Percentiles rank a stretch among this genome's conserved stretches.
Conservation (phyloP, 2,329 filamentous ascomycete species). For the Pseudopyricularia cyperi region DNA sequence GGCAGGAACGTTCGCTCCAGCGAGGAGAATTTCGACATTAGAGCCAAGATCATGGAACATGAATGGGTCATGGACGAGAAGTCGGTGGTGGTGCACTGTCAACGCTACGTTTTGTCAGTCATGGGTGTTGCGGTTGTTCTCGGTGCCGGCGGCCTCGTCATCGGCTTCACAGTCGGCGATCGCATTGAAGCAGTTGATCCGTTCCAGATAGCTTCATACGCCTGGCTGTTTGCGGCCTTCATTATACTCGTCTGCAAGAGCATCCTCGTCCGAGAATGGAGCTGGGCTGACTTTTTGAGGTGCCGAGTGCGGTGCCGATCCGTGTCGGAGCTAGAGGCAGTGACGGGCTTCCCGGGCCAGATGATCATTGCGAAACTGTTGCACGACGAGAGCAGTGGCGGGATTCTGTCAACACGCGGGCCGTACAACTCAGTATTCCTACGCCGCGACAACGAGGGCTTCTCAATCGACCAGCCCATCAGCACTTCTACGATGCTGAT, state of each 20-base stretch:
- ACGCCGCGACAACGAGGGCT: conserved; percentile 5
- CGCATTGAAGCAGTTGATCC: conserved; percentile 17
- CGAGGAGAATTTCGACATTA: not conserved
- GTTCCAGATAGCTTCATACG: conserved; percentile 15
- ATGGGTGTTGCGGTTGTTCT: conserved; percentile 4
- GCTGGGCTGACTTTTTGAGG: conserved; percentile 17
- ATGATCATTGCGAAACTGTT: conserved; percentile 14
- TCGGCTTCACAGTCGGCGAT: conserved; percentile 13
- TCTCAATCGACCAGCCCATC: conserved; percentile 13
- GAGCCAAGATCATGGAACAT: conserved; percentile 35
- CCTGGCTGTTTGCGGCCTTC: conserved; percentile 14
- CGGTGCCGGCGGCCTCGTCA: conserved; percentile 11
- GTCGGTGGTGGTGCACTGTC: conserved; percentile 1
- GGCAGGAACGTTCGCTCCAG: not conserved
- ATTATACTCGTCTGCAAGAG: conserved; percentile 13
- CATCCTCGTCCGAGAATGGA: conserved; percentile 12
- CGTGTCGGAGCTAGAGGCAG: conserved; percentile 11
- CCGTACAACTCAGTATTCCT: conserved; percentile 13
- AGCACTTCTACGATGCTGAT: not conserved
- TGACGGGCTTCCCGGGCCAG: conserved; percentile 12
- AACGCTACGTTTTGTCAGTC: conserved; percentile 3
- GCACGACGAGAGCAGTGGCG: conserved; percentile 8
- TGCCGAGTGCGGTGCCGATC: conserved; percentile 12
- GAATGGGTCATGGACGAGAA: conserved; percentile 5
- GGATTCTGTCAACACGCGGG: conserved; percentile 9